These are phyloP conservation scores for Sporothrix variecibatus DNA, from an alignment of 2,329 filamentous ascomycete species.

Conservation along the genomic window DNA sequence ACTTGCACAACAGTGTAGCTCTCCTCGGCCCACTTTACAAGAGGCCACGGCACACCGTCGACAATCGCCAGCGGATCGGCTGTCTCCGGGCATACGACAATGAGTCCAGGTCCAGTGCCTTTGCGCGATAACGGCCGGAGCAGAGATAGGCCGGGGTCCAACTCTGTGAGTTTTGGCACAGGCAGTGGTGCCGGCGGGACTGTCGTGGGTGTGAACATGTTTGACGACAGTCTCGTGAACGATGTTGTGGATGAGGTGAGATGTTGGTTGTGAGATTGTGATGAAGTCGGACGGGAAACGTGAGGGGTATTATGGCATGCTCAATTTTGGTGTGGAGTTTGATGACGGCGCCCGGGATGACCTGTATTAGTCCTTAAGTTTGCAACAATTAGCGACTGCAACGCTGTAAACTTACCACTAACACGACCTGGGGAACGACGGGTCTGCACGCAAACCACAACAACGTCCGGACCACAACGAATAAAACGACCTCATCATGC, in stretches of 20 bases:
- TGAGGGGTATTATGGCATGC: neutral
- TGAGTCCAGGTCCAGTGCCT: neutral
- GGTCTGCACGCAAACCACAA: neutral
- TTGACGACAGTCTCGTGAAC: neutral
- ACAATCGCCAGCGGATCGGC: conserved; percentile 19
- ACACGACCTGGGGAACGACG: neutral
- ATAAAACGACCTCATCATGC: neutral
- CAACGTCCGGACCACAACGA: neutral
- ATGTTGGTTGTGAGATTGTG: no score
- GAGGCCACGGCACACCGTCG: conserved; percentile 38
- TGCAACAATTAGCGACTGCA: neutral
- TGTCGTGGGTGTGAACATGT: conserved; percentile 1
- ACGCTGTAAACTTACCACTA: neutral
- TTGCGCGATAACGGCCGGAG: neutral
- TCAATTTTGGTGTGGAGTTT: neutral
- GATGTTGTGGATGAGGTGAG: neutral
- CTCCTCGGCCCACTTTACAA: conserved; percentile 72
- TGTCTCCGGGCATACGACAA: conserved; percentile 19
- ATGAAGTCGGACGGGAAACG: neutral
- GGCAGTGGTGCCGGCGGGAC: neutral
- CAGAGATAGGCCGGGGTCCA: neutral
- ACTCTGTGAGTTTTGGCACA: neutral
- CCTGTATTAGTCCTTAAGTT: no score
- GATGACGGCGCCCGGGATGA: neutral
- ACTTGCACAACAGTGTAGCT: conserved; percentile 64